Percentiles rank a stretch among this genome's conserved stretches.
These are phyloP conservation scores for Colletotrichum kahawae DNA, from an alignment of 2,329 filamentous ascomycete genomes.

Conservation along the genomic window DNA sequence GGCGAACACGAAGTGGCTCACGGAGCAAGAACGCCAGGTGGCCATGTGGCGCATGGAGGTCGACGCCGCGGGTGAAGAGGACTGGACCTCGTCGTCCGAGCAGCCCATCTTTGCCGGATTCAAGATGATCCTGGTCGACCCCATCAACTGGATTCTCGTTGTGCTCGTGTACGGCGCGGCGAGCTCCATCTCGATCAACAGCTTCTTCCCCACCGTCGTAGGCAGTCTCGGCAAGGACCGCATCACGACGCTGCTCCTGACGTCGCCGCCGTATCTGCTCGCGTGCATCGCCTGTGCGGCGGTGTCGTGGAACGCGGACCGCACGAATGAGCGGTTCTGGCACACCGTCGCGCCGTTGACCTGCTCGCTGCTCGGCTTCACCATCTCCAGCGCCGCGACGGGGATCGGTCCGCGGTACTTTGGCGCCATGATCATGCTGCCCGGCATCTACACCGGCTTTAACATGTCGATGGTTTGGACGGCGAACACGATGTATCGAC, in stretches of 20 bases:
- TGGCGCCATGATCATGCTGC: conserved; percentile 26
- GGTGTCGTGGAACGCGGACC: conserved; percentile 17
- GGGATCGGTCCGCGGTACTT: conserved; percentile 17
- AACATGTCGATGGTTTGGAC: conserved; percentile 30
- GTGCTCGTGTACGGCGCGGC: conserved; percentile 24
- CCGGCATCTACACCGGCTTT: conserved; percentile 27
- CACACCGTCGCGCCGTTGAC: conserved; percentile 15
- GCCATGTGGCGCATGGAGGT: conserved; percentile 25
- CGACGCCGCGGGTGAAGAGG: conserved; percentile 27
- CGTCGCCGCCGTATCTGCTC: conserved; percentile 46
- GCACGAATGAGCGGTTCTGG: conserved; percentile 16
- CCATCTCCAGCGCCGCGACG: conserved; percentile 8
- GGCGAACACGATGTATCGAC: conserved; percentile 26
- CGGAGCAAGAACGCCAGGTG: conserved; percentile 24
- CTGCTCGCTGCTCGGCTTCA: conserved; percentile 16
- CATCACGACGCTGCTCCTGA: conserved; percentile 49
- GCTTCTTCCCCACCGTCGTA: conserved; percentile 28
- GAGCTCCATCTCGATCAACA: conserved; percentile 23
- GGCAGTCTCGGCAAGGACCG: conserved; percentile 2
- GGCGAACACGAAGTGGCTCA: conserved; percentile 40
- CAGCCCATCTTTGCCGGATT: conserved; percentile 25
- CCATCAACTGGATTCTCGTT: conserved; percentile 26
- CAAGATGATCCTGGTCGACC: conserved; percentile 23
- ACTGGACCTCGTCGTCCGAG: conserved; percentile 22
- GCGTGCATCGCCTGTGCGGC: conserved; percentile 36